Evolutionary conservation across 257 asterid species (phyloP), one percentile per base, ranked within the genome.

Genomic region (Solanum piurae): DNA sequence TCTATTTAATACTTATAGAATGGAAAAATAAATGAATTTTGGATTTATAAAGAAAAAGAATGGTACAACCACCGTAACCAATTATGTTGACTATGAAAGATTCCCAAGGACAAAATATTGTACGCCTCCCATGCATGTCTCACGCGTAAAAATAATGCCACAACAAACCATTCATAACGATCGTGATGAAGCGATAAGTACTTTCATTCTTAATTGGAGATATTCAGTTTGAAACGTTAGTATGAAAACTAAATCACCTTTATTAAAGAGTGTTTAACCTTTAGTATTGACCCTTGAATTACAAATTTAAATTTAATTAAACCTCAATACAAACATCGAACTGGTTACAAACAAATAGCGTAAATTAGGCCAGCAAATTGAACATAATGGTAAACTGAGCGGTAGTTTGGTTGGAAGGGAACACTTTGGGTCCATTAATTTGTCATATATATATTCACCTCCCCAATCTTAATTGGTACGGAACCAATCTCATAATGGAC

Each of bases 401-500:
- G 85, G 60, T 89, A 89, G 46, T 71, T 71, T 21, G 91, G 92
- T 92, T 69, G 91, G 92, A 83, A 88, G 89, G 92, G 76, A 14
- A 89, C 93, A 87, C 66, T 3, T 14, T 42, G 88, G 92, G 68
- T 71, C 83, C 31, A 25, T 40, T 6, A n/a, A 2, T 77, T 42
- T 77, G 76, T 44, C 52, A 44, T 44, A 13, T 44, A 44, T 27
- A 12, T 12, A 68, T 27, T 49, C 38, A 86, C 84, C 88, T 46
- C 58, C 27, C 37, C 25, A 52, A 64, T 37, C 29, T 60, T 44
- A 42, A 64, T 46, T 72, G 77, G 86, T 42, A 69, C 6, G 23
- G 38, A 37, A 37, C 23, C 6, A 16, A 27, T 21, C 16, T 55
- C 14, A 55, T n/a, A 84, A 37, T 29, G 21, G 58, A 76, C 58